Conservation (phyloP, 768 basidiomycete genomes). For the Mycena capillaripes region DNA sequence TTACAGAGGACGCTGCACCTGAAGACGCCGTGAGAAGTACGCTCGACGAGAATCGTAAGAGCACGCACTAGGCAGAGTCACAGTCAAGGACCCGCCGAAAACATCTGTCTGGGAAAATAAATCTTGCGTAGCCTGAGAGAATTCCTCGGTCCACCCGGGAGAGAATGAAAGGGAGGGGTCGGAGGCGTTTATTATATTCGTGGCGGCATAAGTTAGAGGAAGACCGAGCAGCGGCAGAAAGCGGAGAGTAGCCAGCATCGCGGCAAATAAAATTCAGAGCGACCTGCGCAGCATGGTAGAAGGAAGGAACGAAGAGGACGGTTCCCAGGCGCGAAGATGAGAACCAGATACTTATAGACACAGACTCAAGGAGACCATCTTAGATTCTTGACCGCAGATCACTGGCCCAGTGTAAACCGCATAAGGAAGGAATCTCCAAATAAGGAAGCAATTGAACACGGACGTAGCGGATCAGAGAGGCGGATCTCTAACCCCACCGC, state of each 20-base stretch:
- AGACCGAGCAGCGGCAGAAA: constrained; percentile 19
- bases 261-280: constrained; percentile 13
- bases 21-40: not conserved
- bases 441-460: too few relatives aligned
- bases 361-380: too few relatives aligned
- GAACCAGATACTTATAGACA: not conserved
- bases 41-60: not conserved
- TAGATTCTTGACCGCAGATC: too few relatives aligned
- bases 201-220: constrained; percentile 24
- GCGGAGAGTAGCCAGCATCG: constrained; percentile 33
- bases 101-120: constrained; percentile 9
- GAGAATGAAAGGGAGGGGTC: constrained; percentile 28
- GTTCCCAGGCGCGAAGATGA: constrained; percentile 13
- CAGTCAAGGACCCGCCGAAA: constrained; percentile 34
- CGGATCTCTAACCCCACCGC: too few relatives aligned
- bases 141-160: constrained; percentile 33
- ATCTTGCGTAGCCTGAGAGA: constrained; percentile 4
- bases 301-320: constrained; percentile 12
- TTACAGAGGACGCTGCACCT: constrained; percentile 43
- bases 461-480: too few relatives aligned
- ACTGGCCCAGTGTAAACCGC: too few relatives aligned
- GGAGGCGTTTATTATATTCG: constrained; percentile 7
- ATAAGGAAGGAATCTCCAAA: too few relatives aligned
- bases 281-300: constrained; percentile 33
- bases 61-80: constrained; percentile 44